These are phyloP conservation scores for Magnolia changhungtana DNA, from an alignment of 164 flowering plant genomes.

Conservation along the genomic window DNA sequence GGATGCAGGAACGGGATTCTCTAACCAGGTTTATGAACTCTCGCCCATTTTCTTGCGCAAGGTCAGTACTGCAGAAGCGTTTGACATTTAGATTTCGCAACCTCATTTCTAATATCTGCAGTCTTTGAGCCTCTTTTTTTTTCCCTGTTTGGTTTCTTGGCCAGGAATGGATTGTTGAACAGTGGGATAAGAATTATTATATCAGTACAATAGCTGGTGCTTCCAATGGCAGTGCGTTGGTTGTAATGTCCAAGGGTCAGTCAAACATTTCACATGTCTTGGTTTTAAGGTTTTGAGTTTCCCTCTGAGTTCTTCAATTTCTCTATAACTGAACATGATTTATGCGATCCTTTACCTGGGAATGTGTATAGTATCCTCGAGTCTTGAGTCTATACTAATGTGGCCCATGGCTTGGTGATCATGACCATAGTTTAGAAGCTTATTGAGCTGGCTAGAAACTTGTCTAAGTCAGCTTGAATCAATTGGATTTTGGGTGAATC, in stretches of 20 bases:
- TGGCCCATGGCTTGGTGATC: neutral
- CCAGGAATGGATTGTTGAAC: constrained; percentile 97
- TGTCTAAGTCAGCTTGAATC: neutral
- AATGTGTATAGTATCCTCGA: neutral
- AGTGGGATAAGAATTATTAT: constrained; percentile 87
- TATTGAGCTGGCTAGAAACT: neutral
- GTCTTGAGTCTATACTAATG: neutral
- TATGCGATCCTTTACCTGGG: neutral
- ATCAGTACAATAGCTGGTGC: constrained; percentile 91
- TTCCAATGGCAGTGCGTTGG: constrained; percentile 76
- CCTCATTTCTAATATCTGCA: neutral
- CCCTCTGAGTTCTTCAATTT: neutral
- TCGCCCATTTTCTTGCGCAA: constrained; percentile 70
- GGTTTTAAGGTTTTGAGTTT: too few relatives aligned
- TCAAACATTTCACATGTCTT: neutral
- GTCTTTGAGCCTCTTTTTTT: neutral
- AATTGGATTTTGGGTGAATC: too few relatives aligned
- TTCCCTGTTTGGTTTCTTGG: constrained; percentile 2
- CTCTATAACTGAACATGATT: neutral
- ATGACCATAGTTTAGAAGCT: neutral
- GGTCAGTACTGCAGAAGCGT: constrained; percentile 30
- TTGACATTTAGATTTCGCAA: neutral
- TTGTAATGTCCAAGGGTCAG: constrained; percentile 89
- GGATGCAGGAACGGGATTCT: constrained; percentile 91
- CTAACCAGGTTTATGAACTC: constrained; percentile 71